These are phyloP conservation scores for Singerocomus inundabilis DNA, from an alignment of 1,284 basidiomycete species.

Conservation along the genomic window DNA sequence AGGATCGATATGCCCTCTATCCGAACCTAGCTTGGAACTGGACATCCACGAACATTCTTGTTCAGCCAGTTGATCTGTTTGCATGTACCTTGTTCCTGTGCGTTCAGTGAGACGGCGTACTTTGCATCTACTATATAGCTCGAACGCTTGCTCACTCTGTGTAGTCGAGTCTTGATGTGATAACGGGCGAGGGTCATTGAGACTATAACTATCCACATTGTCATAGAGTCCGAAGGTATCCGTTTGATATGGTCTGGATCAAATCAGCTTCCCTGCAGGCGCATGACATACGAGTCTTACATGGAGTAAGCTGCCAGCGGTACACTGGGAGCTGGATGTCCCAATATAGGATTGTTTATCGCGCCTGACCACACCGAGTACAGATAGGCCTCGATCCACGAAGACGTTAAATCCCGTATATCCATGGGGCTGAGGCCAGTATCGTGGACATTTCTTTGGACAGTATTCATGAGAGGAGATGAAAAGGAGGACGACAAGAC, in stretches of 20 bases:
- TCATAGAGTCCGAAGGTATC: neutral
- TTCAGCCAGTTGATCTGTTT: neutral
- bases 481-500: too few relatives aligned
- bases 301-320: neutral
- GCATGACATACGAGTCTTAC: neutral
- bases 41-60: neutral
- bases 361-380: neutral
- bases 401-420: neutral
- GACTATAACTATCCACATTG: neutral
- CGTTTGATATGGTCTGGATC: neutral
- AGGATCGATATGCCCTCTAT: neutral
- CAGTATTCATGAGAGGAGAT: neutral
- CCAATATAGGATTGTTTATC: neutral
- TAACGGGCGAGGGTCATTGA: neutral
- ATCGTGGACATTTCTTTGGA: neutral
- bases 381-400: neutral
- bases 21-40: neutral
- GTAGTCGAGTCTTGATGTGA: neutral
- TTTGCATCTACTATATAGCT: neutral
- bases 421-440: neutral
- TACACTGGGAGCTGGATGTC: neutral
- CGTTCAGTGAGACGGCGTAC: slow-evolving; percentile 1
- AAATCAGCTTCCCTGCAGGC: neutral
- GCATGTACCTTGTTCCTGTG: neutral
- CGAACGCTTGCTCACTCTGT: slow-evolving; percentile 8